Base-by-base conservation (phyloP, 352 stramenopile genomes). In the Globisporangium takayamanum region DNA sequence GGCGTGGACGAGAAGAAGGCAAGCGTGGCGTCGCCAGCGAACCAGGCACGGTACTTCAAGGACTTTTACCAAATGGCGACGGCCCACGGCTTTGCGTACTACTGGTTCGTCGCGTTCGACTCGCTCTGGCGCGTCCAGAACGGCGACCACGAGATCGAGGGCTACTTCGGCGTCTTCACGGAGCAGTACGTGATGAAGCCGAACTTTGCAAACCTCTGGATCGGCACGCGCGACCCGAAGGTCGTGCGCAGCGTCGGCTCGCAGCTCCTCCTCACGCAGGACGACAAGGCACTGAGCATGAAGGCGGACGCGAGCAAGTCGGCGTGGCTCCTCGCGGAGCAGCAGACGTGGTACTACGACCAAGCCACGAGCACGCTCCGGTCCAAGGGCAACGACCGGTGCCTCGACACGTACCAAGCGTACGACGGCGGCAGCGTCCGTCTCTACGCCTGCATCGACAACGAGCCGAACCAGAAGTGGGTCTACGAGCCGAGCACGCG, bases 41-140 rank as follows among this genome's bases (percentile, higher is more conserved):
- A 80, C 65, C 77, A 89, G 57, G 74, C 64, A 55, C 76, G 80
- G 59, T 91, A 80, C 61, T 89, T 89, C 59, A 62, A 68, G 5
- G 70, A 93, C 68, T 91, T 89, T 59, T 84, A 82, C 64, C 67
- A 70, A 14, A 63, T 84, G 66, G 80, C 77, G 18, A 59, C 57
- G 16, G 62, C 70, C 10, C 67, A 76, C 61, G 59, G 76, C 45
- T 62, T 89, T 18, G 60, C 77, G 18, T 90, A 88, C 73, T 93
- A 83, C 69, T 93, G 76, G 73, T 93, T 87, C 53, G 63, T 73
- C 26, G 76, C 77, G 16, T 86, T 89, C 42, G 83, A 93, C 64
- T 80, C 76, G 15, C 55, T 71, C 39, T 92, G 76, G 75, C 76
- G 76, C 39, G 64, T 76, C 30, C 55, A 53, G 11, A 77, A 85